phyloP scores from a whole-genome alignment of 805 yeast species.

The Kodamaea nitidulidarum region DNA sequence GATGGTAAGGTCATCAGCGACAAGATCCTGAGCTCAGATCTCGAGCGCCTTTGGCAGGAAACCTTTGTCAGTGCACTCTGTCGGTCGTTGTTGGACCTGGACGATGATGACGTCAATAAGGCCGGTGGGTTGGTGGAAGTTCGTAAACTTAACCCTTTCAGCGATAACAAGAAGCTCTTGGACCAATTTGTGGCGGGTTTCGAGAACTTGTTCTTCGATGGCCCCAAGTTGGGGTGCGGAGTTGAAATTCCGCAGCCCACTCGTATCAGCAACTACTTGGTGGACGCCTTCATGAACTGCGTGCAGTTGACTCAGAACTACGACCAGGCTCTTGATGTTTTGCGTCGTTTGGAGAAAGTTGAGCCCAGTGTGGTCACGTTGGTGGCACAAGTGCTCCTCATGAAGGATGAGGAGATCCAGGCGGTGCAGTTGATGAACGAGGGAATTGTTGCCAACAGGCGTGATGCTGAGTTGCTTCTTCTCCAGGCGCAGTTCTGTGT shows the following conservation, averaged over 20 bases:
- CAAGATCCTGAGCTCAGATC: slow-evolving; percentile 47
- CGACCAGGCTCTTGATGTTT: slow-evolving; percentile 56
- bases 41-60: slow-evolving; percentile 46
- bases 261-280: slow-evolving; percentile 59
- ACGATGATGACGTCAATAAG: slow-evolving; percentile 58
- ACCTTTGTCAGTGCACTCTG: slow-evolving; percentile 68
- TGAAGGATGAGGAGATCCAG: slow-evolving; percentile 56
- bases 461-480: slow-evolving; percentile 52
- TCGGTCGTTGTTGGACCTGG: slow-evolving; percentile 62
- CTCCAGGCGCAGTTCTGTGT: slow-evolving; percentile 57
- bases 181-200: slow-evolving; percentile 57
- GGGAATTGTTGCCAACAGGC: slow-evolving; percentile 46
- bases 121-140: slow-evolving; percentile 72
- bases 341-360: slow-evolving; percentile 45
- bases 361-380: slow-evolving; percentile 60
- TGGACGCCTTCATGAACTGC: slow-evolving; percentile 66
- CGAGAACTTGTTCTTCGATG: slow-evolving; percentile 61
- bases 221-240: slow-evolving; percentile 60
- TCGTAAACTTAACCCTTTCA: slow-evolving; percentile 75
- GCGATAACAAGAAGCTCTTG: slow-evolving; percentile 36
- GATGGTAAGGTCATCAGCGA: slow-evolving; percentile 55
- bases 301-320: slow-evolving; percentile 63
- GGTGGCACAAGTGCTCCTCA: slow-evolving; percentile 49
- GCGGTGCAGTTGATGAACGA: slow-evolving; percentile 51
- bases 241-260: slow-evolving; percentile 70